Base-by-base conservation (phyloP, 306 rosid genomes). In the Potentilla sterilis region DNA sequence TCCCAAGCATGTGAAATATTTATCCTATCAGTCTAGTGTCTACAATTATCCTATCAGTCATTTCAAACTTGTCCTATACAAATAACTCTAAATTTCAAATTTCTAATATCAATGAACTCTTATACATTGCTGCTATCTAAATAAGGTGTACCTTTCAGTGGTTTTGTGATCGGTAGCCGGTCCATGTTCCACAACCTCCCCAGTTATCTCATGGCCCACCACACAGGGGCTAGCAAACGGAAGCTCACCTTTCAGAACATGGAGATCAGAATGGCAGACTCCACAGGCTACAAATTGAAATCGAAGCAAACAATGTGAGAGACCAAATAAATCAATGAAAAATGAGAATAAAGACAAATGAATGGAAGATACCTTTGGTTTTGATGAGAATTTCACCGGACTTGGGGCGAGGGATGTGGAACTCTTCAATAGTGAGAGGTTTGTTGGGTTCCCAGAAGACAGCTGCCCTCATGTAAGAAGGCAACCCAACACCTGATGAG, bases 251-350 rank as follows among this genome's bases (percentile, higher is more conserved):
- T 95, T 95, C 70, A 95, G 68, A 71, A 95, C 95, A 79, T 95
- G 98, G 35, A 95, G 96, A 90, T 95, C 98, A 65, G 98, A 94
- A 80, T 90, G 98, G 80, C 98, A 94, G 37, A 94, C 98, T 77
- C 98, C 97, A 80, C 97, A 95, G n/a, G 86, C 96, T 94, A 82
- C 87, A 85, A 47, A 46, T 46, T 15, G 32, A 51, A 61, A 6
- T 72, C 78, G 21, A 24, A 37, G n/a, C n/a, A 49, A 34, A 83
- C 40, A 82, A 52, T 42, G 49, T 76, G 41, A 84, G 46, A 82
- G 69, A 78, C 22, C 24, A 3, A n/a, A 3, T 8, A 2, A 58
- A 21, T 58, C 16, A 24, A 21, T 55, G 5, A 49, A 63, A 74
- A 57, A 46, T 42, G 24, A 57, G 49, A 24, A 41, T 7, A 19